These are phyloP conservation scores for Brettanomyces custersianus DNA, from an alignment of 805 yeast genomes.

Conservation along the genomic window DNA sequence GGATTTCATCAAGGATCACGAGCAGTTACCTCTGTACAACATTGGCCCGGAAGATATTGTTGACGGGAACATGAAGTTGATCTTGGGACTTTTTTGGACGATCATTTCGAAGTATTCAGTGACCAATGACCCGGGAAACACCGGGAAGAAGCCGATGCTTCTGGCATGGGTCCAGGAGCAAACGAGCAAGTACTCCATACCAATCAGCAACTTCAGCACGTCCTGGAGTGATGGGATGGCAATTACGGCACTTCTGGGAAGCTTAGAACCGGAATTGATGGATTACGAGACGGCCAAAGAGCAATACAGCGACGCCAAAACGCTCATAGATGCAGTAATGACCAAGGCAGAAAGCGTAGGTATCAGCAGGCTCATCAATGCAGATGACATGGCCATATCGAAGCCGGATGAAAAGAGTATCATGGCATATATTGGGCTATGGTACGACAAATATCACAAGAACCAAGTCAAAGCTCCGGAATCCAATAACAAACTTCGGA, in stretches of 20 bases:
- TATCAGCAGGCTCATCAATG: conserved; percentile 44
- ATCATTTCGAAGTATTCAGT: conserved; percentile 33
- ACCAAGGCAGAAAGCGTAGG: conserved; percentile 36
- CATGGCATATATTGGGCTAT: conserved; percentile 48
- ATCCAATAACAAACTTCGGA: conserved; percentile 4
- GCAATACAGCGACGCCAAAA: conserved; percentile 10
- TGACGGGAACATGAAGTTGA: conserved; percentile 38
- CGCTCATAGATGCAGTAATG: conserved; percentile 30
- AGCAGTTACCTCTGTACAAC: conserved; percentile 30
- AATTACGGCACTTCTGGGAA: conserved; percentile 35
- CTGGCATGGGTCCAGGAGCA: conserved; percentile 46
- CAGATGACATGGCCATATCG: conserved; percentile 39
- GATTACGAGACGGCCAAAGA: conserved; percentile 18
- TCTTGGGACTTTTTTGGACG: conserved; percentile 42
- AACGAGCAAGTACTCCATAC: conserved; percentile 29
- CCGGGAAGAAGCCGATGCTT: conserved; percentile 27
- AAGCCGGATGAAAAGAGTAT: conserved; percentile 55
- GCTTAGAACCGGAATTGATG: conserved; percentile 32
- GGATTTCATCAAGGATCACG: conserved; percentile 30
- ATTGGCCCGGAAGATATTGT: conserved; percentile 42
- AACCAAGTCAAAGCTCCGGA: conserved; percentile 2
- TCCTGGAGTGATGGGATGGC: conserved; percentile 49
- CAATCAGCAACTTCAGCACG: conserved; percentile 39
- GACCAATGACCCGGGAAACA: conserved; percentile 1
- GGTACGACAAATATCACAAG: conserved; percentile 38